phyloP scores from a whole-genome alignment of 2,329 filamentous ascomycete genomes.

The Fusarium annulatum region DNA sequence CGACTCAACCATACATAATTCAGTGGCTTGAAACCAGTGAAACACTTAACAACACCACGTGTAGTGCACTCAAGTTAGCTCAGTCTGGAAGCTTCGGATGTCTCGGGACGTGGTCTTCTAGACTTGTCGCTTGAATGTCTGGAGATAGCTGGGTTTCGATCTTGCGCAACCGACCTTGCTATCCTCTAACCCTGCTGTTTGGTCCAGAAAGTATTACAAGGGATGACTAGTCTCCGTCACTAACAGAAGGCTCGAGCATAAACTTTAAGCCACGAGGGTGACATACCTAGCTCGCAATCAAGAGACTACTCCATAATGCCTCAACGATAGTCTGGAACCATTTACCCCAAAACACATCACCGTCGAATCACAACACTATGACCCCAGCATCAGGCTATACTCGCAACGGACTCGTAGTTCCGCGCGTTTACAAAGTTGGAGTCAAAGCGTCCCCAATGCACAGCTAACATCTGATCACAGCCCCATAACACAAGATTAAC shows the following conservation, averaged over 20 bases:
- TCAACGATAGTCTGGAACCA: neutral
- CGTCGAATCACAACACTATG: neutral
- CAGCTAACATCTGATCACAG: neutral
- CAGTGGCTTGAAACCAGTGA: neutral
- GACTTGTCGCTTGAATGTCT: neutral
- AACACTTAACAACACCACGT: neutral
- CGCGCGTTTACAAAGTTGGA: neutral
- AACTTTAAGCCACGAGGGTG: neutral
- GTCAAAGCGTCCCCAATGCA: neutral
- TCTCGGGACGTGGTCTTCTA: neutral
- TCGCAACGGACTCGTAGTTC: neutral
- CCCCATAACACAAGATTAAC: slow-evolving; percentile 29
- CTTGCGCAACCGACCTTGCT: neutral
- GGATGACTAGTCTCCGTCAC: neutral
- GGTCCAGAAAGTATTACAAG: neutral
- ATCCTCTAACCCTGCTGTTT: neutral
- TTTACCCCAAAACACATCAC: neutral
- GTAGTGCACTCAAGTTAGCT: neutral
- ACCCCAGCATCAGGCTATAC: neutral
- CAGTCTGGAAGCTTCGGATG: neutral
- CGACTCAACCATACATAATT: neutral
- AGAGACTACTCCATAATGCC: neutral
- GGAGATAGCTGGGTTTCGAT: neutral
- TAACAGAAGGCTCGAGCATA: neutral
- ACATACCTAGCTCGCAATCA: neutral